Base-by-base conservation (phyloP, 805 yeast genomes). In the Vanderwaltozyma yarrowii region DNA sequence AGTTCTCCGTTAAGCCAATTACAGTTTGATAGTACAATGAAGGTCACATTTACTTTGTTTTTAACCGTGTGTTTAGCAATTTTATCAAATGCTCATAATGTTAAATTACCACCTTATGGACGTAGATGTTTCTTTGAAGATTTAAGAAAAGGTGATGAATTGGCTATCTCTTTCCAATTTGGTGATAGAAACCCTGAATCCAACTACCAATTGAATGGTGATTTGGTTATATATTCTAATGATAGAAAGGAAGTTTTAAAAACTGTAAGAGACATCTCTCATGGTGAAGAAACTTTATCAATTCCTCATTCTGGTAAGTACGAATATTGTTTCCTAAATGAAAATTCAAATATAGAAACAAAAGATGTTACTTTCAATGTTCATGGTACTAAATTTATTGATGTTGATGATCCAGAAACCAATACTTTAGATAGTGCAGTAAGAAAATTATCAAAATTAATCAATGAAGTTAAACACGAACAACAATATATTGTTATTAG, bases 331-430 rank as follows among this genome's bases (percentile, higher is more conserved):
- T 89, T 89, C 69, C 76, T 89, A 49, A 89, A 92, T 61, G 96
- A 87, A 61, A 77, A 74, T 51, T 69, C 84, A 6, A 67, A 74
- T 16, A 58, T 78, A 33, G 74, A 71, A 31, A 84, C 92, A 36
- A 81, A 86, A 62, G 98, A 89, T 57, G 95, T 89, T 28, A 80
- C 95, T 0, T 89, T 89, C 71, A 92, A 89, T 61, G 85, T 89
- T 41, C 95, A 87, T 58, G 97, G 96, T 21, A 86, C 84, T 25
- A 76, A 88, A 39, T 89, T 82, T 58, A 76, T 89, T 36, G 94
- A 84, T 54, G 73, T 76, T 41, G 81, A 78, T 51, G 80, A 78
- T 56, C 82, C 87, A 46, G 73, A 79, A 39, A 69, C 77, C 23
- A 85, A 86, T 58, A 74, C 86, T 42, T 69, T 92, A 51, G 97